phyloP scores from a whole-genome alignment of 2,329 filamentous ascomycete genomes.

The Cercospora zeina region DNA sequence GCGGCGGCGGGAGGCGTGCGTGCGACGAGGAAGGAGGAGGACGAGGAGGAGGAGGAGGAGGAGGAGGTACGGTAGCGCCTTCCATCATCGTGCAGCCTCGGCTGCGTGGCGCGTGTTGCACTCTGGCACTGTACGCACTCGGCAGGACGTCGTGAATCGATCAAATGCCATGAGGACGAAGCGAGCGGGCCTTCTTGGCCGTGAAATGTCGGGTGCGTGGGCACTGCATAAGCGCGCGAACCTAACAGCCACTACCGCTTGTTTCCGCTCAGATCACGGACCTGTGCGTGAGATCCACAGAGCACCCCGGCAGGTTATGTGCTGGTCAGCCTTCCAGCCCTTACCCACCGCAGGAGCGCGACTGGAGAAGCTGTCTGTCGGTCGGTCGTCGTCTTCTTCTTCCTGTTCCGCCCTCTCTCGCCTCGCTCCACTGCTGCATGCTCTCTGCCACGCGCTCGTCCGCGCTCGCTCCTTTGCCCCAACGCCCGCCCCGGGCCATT shows the following conservation, averaged over 20 bases:
- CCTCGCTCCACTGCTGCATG: background rate
- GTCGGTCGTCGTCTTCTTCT: background rate
- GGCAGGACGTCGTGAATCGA: too few species aligned
- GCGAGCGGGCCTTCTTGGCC: background rate
- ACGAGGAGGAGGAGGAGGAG: too few species aligned
- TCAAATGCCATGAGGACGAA: background rate
- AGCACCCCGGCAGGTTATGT: background rate
- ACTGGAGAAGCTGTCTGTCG: conserved; percentile 2
- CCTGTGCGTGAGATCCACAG: conserved; percentile 1
- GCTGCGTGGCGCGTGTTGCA: background rate
- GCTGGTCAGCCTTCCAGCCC: conserved; percentile 2
- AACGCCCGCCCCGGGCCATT: background rate
- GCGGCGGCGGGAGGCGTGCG: background rate
- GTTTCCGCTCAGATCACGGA: conserved; percentile 1
- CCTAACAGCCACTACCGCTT: conserved; percentile 1
- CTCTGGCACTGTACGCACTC: background rate
- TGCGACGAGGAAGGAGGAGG: too few species aligned
- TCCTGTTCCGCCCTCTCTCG: background rate
- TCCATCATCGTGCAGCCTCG: background rate
- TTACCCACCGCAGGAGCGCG: conserved; percentile 1
- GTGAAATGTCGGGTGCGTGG: background rate
- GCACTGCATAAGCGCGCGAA: conserved; percentile 3
- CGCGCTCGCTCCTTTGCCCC: background rate
- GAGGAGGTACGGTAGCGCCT: background rate
- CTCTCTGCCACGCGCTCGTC: background rate